Conservation (phyloP, 1,139 yeast species). For the Geotrichum aggregatum region DNA sequence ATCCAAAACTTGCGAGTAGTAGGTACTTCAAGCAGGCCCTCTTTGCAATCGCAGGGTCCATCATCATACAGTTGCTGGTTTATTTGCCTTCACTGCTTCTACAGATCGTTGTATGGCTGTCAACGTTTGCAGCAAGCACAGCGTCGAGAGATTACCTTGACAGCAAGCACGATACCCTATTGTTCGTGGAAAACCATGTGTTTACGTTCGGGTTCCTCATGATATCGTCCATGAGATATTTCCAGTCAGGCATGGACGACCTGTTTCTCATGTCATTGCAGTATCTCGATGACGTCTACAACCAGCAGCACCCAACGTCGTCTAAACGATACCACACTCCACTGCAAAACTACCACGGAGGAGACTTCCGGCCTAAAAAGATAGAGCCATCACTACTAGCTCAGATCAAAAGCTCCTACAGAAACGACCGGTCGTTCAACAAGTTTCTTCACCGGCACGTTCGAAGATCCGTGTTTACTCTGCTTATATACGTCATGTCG, state of each 20-base stretch:
- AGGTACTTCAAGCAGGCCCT: constrained; percentile 40
- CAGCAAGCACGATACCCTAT: constrained; percentile 29
- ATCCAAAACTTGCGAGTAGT: constrained; percentile 41
- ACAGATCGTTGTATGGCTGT: constrained; percentile 22
- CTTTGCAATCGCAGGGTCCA: constrained; percentile 39
- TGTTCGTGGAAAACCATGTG: constrained; percentile 41
- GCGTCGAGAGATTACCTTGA: constrained; percentile 19
- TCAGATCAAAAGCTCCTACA: background rate
- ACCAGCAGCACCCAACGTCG: constrained; percentile 40
- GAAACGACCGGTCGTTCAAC: constrained; percentile 15
- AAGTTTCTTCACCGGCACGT: constrained; percentile 29
- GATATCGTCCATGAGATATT: constrained; percentile 41
- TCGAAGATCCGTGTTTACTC: constrained; percentile 29
- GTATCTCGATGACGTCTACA: constrained; percentile 43
- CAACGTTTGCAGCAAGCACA: constrained; percentile 12
- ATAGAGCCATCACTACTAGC: background rate
- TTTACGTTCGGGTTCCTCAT: constrained; percentile 45
- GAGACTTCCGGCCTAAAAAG: background rate
- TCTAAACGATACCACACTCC: constrained; percentile 30
- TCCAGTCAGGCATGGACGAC: constrained; percentile 40
- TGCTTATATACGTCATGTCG: constrained; percentile 34
- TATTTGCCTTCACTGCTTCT: constrained; percentile 38
- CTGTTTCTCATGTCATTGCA: constrained; percentile 44
- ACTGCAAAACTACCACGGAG: constrained; percentile 14
- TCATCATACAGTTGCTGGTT: constrained; percentile 41